These are phyloP conservation scores for Mycena citricolor DNA, from an alignment of 1,284 basidiomycete genomes.

Conservation along the genomic window DNA sequence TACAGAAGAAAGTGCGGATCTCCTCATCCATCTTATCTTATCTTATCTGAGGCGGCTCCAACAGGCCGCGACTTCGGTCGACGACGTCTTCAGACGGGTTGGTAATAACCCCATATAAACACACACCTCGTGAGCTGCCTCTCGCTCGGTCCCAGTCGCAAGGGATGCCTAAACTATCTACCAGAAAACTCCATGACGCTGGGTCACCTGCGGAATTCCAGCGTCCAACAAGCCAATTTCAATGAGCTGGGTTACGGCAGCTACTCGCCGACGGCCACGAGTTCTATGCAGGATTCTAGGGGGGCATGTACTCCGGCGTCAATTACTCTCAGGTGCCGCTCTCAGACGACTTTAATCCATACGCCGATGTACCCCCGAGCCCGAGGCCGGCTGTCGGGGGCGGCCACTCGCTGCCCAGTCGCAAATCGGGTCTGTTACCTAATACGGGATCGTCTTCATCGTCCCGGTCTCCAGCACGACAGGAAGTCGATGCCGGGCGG, in stretches of 20 bases:
- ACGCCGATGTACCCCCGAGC: neutral
- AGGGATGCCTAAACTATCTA: too few species aligned
- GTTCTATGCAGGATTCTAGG: constrained; percentile 10
- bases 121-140: too few species aligned
- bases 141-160: too few species aligned
- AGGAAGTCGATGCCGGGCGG: constrained; percentile 22
- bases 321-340: constrained; percentile 11
- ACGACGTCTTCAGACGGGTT: constrained; percentile 7
- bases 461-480: constrained; percentile 9
- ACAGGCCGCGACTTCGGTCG: neutral
- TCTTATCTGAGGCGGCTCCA: neutral
- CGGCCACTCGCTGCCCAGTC: neutral
- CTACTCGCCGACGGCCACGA: constrained; percentile 1
- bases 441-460: constrained; percentile 3
- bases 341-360: constrained; percentile 20
- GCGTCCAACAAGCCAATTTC: too few species aligned
- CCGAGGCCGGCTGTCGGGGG: neutral
- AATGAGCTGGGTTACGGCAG: too few species aligned
- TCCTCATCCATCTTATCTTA: neutral
- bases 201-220: too few species aligned
- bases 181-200: too few species aligned
- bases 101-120: constrained; percentile 11
- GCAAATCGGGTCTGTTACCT: neutral
- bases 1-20: neutral
- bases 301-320: neutral